phyloP scores from a whole-genome alignment of 2,329 filamentous ascomycete genomes.

The Trichoderma brevicompactum region DNA sequence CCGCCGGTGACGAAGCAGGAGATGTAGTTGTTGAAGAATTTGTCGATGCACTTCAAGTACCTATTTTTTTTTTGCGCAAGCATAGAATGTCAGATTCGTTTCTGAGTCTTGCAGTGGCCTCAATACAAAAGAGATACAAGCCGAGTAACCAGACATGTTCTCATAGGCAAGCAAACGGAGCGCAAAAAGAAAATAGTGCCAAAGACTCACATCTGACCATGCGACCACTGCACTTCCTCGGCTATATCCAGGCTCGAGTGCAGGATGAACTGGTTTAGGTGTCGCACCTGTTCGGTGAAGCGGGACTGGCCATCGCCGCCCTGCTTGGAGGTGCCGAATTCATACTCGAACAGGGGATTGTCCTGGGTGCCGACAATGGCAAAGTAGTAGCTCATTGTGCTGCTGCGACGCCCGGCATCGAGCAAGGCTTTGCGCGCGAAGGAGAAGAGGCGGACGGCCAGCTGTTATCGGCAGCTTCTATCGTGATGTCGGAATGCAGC shows the following conservation, averaged over 20 bases:
- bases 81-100: background rate
- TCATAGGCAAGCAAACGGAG: background rate
- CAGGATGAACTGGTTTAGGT: conserved; percentile 97
- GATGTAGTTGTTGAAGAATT: conserved; percentile 94
- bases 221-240: conserved; percentile 94
- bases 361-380: conserved; percentile 94
- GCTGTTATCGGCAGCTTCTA: background rate
- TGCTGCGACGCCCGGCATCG: conserved; percentile 28
- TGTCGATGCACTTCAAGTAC: conserved; percentile 96
- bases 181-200: background rate
- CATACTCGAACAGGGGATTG: conserved; percentile 93
- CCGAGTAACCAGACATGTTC: background rate
- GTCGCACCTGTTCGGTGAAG: conserved; percentile 84
- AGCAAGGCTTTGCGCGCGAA: background rate
- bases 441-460: background rate
- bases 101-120: background rate
- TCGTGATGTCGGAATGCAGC: background rate
- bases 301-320: conserved; percentile 90
- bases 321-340: conserved; percentile 95
- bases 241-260: conserved; percentile 93
- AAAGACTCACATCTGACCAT: conserved; percentile 71
- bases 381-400: conserved; percentile 95
- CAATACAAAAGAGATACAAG: background rate
- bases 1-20: conserved; percentile 92
- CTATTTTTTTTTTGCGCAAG: conserved; percentile 48